Conservation (phyloP, 2,329 filamentous ascomycete species). For the Aspergillus chevalieri region DNA sequence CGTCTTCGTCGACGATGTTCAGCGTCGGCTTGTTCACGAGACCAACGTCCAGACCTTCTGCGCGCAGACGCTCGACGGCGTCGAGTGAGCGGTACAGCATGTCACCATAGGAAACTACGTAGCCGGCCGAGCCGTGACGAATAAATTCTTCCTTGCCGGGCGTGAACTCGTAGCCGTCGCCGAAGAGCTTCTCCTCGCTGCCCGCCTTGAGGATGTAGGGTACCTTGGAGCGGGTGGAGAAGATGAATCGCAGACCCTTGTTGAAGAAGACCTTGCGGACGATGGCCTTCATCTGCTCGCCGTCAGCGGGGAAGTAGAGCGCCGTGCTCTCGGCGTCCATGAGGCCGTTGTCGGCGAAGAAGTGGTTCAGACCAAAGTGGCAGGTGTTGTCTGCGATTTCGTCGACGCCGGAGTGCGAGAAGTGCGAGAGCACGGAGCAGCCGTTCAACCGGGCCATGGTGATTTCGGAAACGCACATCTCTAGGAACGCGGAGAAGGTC, state of each 20-base stretch:
- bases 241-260: constrained; percentile 31
- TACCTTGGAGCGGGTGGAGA: constrained; percentile 35
- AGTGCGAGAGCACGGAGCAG: constrained; percentile 34
- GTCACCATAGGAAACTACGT: constrained; percentile 35
- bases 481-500: constrained; percentile 37
- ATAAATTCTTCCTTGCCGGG: constrained; percentile 35
- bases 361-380: constrained; percentile 37
- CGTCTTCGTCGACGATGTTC: constrained; percentile 35
- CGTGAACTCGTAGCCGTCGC: constrained; percentile 30
- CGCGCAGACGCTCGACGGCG: constrained; percentile 32
- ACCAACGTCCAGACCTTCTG: constrained; percentile 32
- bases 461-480: constrained; percentile 37
- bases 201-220: constrained; percentile 35
- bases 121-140: constrained; percentile 31
- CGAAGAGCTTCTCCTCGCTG: constrained; percentile 30
- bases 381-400: constrained; percentile 40
- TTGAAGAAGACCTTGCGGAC: constrained; percentile 35
- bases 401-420: constrained; percentile 36
- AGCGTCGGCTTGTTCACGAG: constrained; percentile 37
- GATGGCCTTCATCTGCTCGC: constrained; percentile 35
- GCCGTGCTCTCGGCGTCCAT: constrained; percentile 30
- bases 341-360: constrained; percentile 37
- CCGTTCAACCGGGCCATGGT: constrained; percentile 37
- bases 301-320: constrained; percentile 37
- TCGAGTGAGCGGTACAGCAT: constrained; percentile 38